Conservation (phyloP, 2,329 filamentous ascomycete genomes). For the Ustilaginoidea virens region DNA sequence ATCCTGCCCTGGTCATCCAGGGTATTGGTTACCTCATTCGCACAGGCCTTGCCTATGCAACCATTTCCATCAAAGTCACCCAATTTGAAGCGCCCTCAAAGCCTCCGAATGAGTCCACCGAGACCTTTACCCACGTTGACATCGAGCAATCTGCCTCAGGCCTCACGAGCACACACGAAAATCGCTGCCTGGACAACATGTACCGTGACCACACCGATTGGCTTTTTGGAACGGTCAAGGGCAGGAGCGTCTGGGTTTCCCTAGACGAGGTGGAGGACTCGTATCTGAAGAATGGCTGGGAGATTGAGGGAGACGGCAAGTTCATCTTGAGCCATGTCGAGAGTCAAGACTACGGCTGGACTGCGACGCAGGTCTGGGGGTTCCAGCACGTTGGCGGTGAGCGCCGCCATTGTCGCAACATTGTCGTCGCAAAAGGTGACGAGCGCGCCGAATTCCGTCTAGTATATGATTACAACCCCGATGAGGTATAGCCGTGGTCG, state of each 20-base stretch:
- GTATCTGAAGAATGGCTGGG: conserved; percentile 42
- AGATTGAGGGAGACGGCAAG: conserved; percentile 41
- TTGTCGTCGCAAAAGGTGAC: conserved; percentile 34
- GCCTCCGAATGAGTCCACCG: conserved; percentile 22
- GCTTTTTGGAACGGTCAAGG: conserved; percentile 61
- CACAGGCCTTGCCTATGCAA: conserved; percentile 54
- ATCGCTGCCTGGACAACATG: conserved; percentile 34
- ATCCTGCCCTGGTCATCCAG: conserved; percentile 56
- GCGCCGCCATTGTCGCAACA: conserved; percentile 36
- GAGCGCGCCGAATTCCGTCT: conserved; percentile 35
- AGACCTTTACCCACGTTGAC: conserved; percentile 44
- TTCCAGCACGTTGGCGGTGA: conserved; percentile 38
- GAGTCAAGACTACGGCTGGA: conserved; percentile 37
- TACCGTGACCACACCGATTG: conserved; percentile 56
- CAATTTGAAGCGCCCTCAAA: conserved; percentile 32
- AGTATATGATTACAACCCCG: conserved; percentile 42
- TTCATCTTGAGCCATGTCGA: conserved; percentile 49
- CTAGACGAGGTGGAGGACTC: conserved; percentile 36
- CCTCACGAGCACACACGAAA: conserved; percentile 47
- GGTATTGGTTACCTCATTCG: conserved; percentile 57
- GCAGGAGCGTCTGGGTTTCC: conserved; percentile 36
- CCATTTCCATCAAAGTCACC: conserved; percentile 48
- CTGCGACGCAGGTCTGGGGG: conserved; percentile 43
- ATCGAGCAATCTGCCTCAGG: conserved; percentile 61
- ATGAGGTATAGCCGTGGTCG: too few relatives aligned